phyloP scores from a whole-genome alignment of 2,329 filamentous ascomycete genomes.

The Xylariaceae sp. region DNA sequence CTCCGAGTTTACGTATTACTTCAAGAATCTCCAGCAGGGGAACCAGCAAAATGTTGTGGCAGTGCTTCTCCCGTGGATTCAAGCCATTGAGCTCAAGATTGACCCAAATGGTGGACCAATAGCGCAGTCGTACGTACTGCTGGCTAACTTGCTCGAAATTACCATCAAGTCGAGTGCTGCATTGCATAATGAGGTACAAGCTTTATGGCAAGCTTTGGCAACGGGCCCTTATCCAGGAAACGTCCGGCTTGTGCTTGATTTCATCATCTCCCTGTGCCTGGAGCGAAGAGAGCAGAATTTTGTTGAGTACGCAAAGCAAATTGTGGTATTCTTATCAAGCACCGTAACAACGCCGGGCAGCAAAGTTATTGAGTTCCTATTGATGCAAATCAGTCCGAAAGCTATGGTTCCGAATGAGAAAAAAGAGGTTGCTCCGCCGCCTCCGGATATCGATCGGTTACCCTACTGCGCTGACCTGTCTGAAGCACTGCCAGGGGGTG shows the following conservation, averaged over 20 bases:
- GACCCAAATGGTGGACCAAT: conserved; percentile 90
- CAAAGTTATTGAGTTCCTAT: conserved; percentile 89
- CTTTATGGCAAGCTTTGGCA: conserved; percentile 92
- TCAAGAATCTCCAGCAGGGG: conserved; percentile 77
- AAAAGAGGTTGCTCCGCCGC: conserved; percentile 61
- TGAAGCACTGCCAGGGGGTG: conserved; percentile 75
- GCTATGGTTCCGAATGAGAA: conserved; percentile 96
- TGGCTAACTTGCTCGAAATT: conserved; percentile 93
- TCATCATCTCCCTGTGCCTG: conserved; percentile 89
- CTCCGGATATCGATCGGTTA: conserved; percentile 67
- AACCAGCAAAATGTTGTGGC: conserved; percentile 92
- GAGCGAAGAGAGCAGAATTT: conserved; percentile 97
- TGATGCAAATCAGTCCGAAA: conserved; percentile 87
- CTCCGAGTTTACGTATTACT: conserved; percentile 90
- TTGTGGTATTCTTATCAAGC: conserved; percentile 91
- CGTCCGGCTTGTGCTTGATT: conserved; percentile 89
- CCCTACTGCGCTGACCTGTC: conserved; percentile 87
- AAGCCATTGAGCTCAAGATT: conserved; percentile 85
- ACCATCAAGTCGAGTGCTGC: conserved; percentile 87
- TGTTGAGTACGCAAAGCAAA: conserved; percentile 95
- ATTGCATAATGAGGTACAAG: conserved; percentile 94
- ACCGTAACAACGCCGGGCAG: conserved; percentile 68
- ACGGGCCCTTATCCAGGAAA: conserved; percentile 91
- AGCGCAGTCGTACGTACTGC: conserved; percentile 85
- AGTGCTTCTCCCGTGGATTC: conserved; percentile 92